Base-by-base conservation (phyloP, 768 basidiomycete species). In the Agrocybe chaxingu region DNA sequence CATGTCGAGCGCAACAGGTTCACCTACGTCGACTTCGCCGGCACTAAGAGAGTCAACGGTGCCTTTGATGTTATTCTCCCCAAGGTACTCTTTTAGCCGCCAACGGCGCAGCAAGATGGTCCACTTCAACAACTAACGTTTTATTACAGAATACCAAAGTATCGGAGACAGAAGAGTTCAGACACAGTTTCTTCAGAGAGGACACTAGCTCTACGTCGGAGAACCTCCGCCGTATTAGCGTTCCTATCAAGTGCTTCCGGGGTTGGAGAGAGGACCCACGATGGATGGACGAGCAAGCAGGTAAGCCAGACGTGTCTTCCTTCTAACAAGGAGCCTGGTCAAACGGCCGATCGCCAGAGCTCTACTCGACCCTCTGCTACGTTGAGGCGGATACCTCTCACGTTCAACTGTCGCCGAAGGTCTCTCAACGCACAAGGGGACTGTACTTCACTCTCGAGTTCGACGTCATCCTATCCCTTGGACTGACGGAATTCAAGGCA, bases 401-500 rank as follows among this genome's bases (percentile, higher is more conserved):
- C 8, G 43, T 51, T 10, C 46, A 42, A 3, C 47, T 43, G 8
- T 44, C 42, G 9, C 46, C 51, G 3, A 19, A 33, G 31, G 13
- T 24, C 16, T 39, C 47, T 11, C 29, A 33, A 11, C 33, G 46
- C 19, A 13, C 10, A 13, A 8, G 45, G 18, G 7, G 30, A 4
- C 33, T 42, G 16, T 68, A 63, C 45, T 73, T 62, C 47, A 37
- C 40, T 19, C 51, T 70, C 31, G 41, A 61, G 1, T 72, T 61
- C 44, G 67, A 71, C 8, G 60, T 80, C 1, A 59, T 78, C 11
- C 51, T 80, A 24, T 65, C 70, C 3, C 75, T 80, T 40, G 79
- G 79, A 7, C 57, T 77, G 38, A 78, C 79, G 0, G 79, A 80
- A 53, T 58, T 78, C 50, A 72, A 66, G 50, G 78, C 76, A 0